Percentiles rank a stretch among this genome's conserved stretches.
These are phyloP conservation scores for Starmerella khaoyaiensis DNA, from an alignment of 805 yeast species.

Conservation along the genomic window DNA sequence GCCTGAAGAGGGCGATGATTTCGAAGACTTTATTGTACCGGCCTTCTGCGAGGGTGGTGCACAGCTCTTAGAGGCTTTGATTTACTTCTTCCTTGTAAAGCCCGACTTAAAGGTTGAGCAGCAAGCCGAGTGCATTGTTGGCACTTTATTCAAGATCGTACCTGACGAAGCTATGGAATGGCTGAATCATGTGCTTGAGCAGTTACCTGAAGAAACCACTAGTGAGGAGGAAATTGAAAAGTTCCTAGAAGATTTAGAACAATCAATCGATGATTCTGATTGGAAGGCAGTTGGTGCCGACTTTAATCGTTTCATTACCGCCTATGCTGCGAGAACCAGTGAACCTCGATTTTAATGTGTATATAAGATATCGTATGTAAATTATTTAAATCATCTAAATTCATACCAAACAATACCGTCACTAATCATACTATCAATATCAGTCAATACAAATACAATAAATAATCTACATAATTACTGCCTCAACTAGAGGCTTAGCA, in stretches of 20 bases:
- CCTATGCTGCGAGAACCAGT: constrained; percentile 21
- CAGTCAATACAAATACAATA: background rate
- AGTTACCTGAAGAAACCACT: constrained; percentile 51
- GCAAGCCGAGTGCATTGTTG: constrained; percentile 17
- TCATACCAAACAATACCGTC: background rate
- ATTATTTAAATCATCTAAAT: background rate
- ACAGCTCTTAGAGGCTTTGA: constrained; percentile 42
- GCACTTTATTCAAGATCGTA: constrained; percentile 25
- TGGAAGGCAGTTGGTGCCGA: constrained; percentile 59
- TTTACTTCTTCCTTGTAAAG: constrained; percentile 59
- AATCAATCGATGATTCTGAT: constrained; percentile 41
- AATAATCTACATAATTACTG: background rate
- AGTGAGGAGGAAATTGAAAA: constrained; percentile 56
- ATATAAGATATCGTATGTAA: no score
- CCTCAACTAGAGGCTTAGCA: background rate
- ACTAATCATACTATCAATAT: background rate
- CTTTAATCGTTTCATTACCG: constrained; percentile 53
- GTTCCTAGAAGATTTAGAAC: constrained; percentile 31
- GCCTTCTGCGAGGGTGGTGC: constrained; percentile 37
- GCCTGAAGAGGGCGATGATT: background rate
- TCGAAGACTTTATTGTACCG: background rate
- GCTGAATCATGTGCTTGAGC: constrained; percentile 43
- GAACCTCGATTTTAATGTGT: constrained; percentile 13
- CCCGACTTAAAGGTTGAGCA: constrained; percentile 33
- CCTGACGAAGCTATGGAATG: constrained; percentile 41